Evolutionary conservation across 352 stramenopile genomes (phyloP).

Genomic region (Phytophthora sansomeana): DNA sequence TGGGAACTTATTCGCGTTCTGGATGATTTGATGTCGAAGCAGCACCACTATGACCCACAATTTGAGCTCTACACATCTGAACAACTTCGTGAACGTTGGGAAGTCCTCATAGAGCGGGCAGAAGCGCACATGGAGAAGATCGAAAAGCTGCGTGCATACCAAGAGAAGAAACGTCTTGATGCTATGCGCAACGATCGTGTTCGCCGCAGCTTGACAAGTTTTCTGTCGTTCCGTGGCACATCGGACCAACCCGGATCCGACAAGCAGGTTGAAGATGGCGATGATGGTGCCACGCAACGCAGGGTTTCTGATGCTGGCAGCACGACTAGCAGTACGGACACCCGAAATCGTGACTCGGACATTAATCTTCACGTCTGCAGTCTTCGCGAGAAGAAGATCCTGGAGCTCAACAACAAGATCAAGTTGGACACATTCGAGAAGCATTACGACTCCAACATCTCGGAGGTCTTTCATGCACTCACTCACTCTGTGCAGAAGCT

Average conservation of each 20-base stretch:
- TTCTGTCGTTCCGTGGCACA: slow-evolving; percentile 38
- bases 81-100: slow-evolving; percentile 68
- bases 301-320: slow-evolving; percentile 29
- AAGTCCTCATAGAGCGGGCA: slow-evolving; percentile 57
- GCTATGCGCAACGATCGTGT: slow-evolving; percentile 40
- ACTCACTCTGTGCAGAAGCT: slow-evolving; percentile 44
- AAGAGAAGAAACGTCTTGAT: slow-evolving; percentile 58
- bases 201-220: slow-evolving; percentile 45
- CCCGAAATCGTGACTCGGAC: slow-evolving; percentile 11
- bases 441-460: slow-evolving; percentile 70
- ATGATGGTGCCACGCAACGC: slow-evolving; percentile 9
- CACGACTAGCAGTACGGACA: slow-evolving; percentile 32
- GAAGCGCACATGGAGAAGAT: slow-evolving; percentile 66
- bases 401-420: slow-evolving; percentile 63
- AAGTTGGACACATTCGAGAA: slow-evolving; percentile 61
- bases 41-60: slow-evolving; percentile 52
- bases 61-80: slow-evolving; percentile 64
- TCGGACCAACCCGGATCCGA: slow-evolving; percentile 16
- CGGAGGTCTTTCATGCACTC: slow-evolving; percentile 62
- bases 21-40: slow-evolving; percentile 57
- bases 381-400: slow-evolving; percentile 63
- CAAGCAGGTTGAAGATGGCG: slow-evolving; percentile 13
- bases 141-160: slow-evolving; percentile 61
- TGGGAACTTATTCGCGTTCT: slow-evolving; percentile 72
- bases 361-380: slow-evolving; percentile 47